A percentile compares a stretch with the other conserved stretches of the same genome.
These are phyloP conservation scores for Chondrus crispus DNA, from an alignment of 23 red algal genomes.

Conservation along the genomic window DNA sequence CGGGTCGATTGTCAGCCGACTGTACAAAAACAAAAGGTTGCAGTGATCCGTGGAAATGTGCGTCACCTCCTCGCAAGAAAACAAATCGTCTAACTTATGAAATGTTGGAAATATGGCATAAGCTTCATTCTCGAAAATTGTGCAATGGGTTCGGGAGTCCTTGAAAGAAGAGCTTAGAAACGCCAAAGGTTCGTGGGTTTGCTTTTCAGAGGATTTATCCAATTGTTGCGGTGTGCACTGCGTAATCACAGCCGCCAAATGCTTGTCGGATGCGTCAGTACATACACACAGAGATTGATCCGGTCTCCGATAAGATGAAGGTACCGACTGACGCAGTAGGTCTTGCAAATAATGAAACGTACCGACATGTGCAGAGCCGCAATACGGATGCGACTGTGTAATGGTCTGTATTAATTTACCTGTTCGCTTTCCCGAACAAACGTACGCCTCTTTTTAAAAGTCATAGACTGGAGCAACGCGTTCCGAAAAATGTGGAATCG, in stretches of 20 bases:
- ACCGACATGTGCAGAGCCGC: neutral
- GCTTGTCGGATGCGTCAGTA: conserved; percentile 12
- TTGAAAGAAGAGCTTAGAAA: neutral
- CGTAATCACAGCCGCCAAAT: neutral
- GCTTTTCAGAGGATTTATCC: neutral
- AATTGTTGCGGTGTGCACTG: neutral
- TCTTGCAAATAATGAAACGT: neutral
- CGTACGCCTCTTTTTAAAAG: neutral
- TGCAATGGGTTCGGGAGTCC: neutral
- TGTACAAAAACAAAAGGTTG: no score
- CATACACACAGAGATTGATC: neutral
- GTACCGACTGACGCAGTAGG: neutral
- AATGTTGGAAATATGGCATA: conserved; percentile 29
- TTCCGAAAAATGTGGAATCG: neutral
- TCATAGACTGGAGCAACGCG: neutral
- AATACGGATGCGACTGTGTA: neutral
- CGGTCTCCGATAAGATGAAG: neutral
- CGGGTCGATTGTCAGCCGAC: no score
- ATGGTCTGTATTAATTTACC: neutral
- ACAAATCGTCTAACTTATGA: neutral
- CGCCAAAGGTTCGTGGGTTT: conserved; percentile 32
- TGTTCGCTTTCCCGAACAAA: neutral
- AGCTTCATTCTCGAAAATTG: conserved; percentile 25
- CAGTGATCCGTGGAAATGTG: no score
- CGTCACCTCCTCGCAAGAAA: neutral